Percentiles rank a stretch among this genome's conserved stretches.
Conservation (phyloP, 768 basidiomycete species). For the Kondoa malvinella region DNA sequence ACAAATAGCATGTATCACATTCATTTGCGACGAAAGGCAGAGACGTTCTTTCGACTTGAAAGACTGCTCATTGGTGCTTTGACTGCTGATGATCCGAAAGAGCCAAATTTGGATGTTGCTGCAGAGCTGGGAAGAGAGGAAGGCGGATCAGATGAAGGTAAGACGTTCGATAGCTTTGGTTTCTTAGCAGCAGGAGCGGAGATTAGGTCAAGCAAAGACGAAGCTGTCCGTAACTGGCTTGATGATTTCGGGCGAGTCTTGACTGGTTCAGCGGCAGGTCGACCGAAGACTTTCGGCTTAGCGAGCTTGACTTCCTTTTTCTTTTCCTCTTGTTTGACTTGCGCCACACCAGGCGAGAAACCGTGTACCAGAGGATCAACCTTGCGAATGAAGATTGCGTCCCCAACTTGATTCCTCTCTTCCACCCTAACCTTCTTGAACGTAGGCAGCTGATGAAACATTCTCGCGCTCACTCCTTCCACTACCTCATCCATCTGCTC, state of each 20-base stretch:
- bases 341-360: not conserved
- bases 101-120: no score
- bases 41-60: not conserved
- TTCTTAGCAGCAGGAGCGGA: not conserved
- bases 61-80: not conserved
- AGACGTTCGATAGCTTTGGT: not conserved
- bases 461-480: not conserved
- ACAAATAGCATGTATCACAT: not conserved
- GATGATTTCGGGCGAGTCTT: not conserved
- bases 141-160: no score
- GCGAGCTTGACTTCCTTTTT: not conserved
- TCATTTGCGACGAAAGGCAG: not conserved
- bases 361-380: not conserved
- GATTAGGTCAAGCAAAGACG: not conserved
- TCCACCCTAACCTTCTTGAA: not conserved
- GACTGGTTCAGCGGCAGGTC: not conserved
- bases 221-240: not conserved
- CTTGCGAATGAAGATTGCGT: not conserved
- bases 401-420: not conserved
- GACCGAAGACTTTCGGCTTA: not conserved
- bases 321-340: not conserved
- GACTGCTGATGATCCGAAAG: not conserved
- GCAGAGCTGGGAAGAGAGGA: not conserved
- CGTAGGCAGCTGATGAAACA: not conserved
- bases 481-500: not conserved